These are phyloP conservation scores for Lepiota brunneoincarnata DNA, from an alignment of 768 basidiomycete species.

Conservation along the genomic window DNA sequence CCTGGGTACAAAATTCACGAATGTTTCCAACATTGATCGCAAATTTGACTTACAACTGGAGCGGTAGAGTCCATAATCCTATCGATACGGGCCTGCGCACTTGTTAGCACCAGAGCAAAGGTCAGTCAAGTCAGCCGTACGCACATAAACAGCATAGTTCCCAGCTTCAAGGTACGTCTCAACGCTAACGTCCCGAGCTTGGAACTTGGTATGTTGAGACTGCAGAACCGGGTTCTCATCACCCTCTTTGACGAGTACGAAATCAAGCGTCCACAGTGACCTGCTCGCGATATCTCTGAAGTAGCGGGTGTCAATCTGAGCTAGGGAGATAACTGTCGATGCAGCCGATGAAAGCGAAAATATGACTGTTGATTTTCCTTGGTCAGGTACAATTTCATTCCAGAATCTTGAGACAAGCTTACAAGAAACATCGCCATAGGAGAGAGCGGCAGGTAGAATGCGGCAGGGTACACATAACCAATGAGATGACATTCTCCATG, in stretches of 20 bases:
- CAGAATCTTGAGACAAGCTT: constrained; percentile 16
- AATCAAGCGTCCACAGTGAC: constrained; percentile 47
- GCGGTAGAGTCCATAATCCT: constrained; percentile 9
- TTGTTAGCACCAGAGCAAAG: background rate
- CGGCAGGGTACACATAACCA: constrained; percentile 43
- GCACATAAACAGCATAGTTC: constrained; percentile 43
- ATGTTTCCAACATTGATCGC: background rate
- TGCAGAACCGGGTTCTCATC: constrained; percentile 34
- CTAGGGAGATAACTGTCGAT: constrained; percentile 46
- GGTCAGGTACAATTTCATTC: background rate
- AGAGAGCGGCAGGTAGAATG: constrained; percentile 45
- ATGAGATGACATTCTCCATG: constrained; percentile 45
- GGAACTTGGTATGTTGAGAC: constrained; percentile 32
- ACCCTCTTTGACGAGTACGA: constrained; percentile 46
- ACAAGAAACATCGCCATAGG: constrained; percentile 55
- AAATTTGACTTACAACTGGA: constrained; percentile 1
- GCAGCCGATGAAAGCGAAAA: constrained; percentile 40
- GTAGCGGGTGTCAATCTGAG: constrained; percentile 48
- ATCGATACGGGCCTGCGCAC: constrained; percentile 30
- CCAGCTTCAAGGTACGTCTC: constrained; percentile 40
- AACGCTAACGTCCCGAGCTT: constrained; percentile 37
- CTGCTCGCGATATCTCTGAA: constrained; percentile 44
- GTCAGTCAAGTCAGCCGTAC: constrained; percentile 4
- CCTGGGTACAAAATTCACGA: constrained; percentile 11
- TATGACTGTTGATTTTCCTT: constrained; percentile 32